Evolutionary conservation across 257 asterid genomes (phyloP).

Genomic region (Datura wrightii): DNA sequence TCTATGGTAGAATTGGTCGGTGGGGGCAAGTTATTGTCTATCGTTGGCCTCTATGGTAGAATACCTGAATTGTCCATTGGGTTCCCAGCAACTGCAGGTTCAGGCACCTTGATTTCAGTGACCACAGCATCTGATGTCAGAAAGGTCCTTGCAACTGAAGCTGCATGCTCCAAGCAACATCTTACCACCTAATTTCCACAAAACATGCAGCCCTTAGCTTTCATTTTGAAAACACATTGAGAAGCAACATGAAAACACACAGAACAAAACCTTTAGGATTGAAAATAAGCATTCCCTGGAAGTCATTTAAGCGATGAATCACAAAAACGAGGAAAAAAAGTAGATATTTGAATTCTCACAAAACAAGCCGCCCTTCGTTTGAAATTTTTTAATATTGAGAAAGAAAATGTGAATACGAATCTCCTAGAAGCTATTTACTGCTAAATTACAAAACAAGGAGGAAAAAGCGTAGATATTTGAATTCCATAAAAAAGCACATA

Average conservation of each 20-base stretch:
- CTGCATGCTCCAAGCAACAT: constrained; percentile 95
- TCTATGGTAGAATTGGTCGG: no score
- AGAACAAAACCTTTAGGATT: background rate
- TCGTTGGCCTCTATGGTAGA: background rate
- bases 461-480: background rate
- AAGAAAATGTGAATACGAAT: background rate
- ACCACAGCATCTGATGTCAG: constrained; percentile 97
- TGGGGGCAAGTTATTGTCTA: no score
- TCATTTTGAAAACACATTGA: background rate
- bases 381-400: background rate
- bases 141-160: constrained; percentile 96
- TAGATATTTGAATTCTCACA: constrained; percentile 9
- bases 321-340: background rate
- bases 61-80: constrained; percentile 99
- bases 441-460: background rate
- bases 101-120: constrained; percentile 93
- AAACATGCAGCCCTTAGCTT: constrained; percentile 6
- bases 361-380: background rate
- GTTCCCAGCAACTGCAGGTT: constrained; percentile 68
- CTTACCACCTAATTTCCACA: constrained; percentile 73
- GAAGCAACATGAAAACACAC: background rate
- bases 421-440: background rate
- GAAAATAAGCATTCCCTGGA: constrained; percentile 22
- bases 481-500: no score
- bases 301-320: background rate